Base-by-base conservation (phyloP, 176 grass and related monocot species). In the Coix lacrymajobi region DNA sequence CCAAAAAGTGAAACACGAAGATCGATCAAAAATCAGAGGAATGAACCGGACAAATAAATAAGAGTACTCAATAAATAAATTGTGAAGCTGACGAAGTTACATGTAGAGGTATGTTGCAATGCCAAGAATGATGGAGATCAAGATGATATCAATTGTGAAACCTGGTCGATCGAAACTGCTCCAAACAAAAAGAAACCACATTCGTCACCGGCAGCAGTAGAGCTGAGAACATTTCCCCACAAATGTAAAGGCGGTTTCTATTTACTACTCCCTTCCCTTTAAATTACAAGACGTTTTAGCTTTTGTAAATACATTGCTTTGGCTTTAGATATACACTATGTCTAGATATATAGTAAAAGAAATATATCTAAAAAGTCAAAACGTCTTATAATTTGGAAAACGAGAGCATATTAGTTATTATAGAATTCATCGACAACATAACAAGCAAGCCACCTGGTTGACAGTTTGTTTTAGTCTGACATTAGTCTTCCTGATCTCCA, bases 101-200 rank as follows among this genome's bases (percentile, higher is more conserved):
- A 93, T 93, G 49, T 96, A 99, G 45, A 99, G 89, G 69, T 92
- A 96, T 26, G 85, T 89, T 75, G 89, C 91, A 87, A 96, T 93
- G n/a, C 91, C 85, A 65, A 99, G 87, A 96, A 99, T 92, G 43
- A 99, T 22, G 25, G 89, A 94, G 37, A 98, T 81, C 26, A 99
- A 83, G 84, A 96, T 84, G 39, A 99, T 89, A 32, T 96, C 96
- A 30, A 94, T 87, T 11, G 73, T 90, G 73, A 99, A 96, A 62
- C 65, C 89, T 94, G 39, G 91, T 96, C 2, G 91, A 99, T 85
- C 91, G 88, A 80, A 99, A 85, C 96, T 94, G 85, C 51, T 26
- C 0, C 67, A 7, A 41, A 63, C 46, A 80, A 2, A 22, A 62
- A 38, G n/a, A 4, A 54, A 39, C 17, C 68, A 46, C 19, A 81